Base-by-base conservation (phyloP, 176 grass and related monocot genomes). In the Avena sativa region DNA sequence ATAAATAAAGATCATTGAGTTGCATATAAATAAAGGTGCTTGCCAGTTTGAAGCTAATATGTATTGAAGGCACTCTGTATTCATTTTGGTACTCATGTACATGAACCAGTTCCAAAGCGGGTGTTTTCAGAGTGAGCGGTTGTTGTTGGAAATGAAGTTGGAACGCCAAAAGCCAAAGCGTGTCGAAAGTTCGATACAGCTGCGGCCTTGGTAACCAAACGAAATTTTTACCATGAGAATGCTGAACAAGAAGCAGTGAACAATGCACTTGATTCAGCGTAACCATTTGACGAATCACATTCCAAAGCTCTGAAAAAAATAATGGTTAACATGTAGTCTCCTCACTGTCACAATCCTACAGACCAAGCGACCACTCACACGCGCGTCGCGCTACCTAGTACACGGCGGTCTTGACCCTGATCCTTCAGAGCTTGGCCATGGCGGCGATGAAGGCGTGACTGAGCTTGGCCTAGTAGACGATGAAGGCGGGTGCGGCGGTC, bases 401-500 rank as follows among this genome's bases (percentile, higher is more conserved):
- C 36, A 40, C 38, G 5, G 38, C 87, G 59, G 84, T 90, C 90
- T 96, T 96, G 71, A 96, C 21, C 2, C 92, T 89, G 59, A 93
- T 48, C 53, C 87, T 53, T 12, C 94, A 85, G 46, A 96, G 92
- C 88, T 92, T 93, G 2, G 87, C 73, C 71, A 96, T 92, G 74
- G 94, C 91, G 5, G 60, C 87, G 48, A 87, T 34, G 48, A 96
- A 96, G 0, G 89, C 92, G 25, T 96, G 57, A 0, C 84, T 14
- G 83, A 96, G 93, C 81, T 96, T 90, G 30, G 1, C 30, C 28
- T 28, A 28, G 28, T 28, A 28, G 28, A 28, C 28, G 28, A 2
- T 1, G 1, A 2, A 2, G 30, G 30, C 30, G 30, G 30, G 30
- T 30, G 9, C 94, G 89, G 74, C 78, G 77, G 84, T 96, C 94